phyloP scores from a whole-genome alignment of 2,329 filamentous ascomycete genomes.

The Claviceps capensis region DNA sequence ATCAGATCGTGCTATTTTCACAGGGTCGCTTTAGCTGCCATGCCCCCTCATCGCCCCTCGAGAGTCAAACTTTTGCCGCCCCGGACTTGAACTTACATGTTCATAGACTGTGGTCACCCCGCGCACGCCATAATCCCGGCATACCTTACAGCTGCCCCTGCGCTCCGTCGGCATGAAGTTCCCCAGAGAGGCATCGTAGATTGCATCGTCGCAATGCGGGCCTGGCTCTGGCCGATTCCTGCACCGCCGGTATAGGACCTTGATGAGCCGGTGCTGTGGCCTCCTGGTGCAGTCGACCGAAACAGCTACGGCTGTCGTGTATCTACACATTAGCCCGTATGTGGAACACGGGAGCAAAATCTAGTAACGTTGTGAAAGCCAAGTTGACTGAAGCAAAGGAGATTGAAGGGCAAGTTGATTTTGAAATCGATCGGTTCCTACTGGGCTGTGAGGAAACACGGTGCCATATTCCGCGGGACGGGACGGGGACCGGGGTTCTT shows the following conservation, averaged over 20 bases:
- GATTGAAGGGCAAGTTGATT: too few species aligned
- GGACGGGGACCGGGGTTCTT: too few species aligned
- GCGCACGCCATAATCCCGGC: slow-evolving; percentile 1
- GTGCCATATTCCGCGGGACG: too few species aligned
- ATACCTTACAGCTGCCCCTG: slow-evolving; percentile 1
- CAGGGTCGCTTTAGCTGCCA: too few species aligned
- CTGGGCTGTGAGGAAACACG: too few species aligned
- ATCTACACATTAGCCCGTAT: background rate
- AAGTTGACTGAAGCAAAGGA: too few species aligned
- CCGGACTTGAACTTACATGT: background rate
- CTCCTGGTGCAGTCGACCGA: slow-evolving; percentile 1
- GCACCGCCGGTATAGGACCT: slow-evolving; percentile 1
- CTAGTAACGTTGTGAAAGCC: too few species aligned
- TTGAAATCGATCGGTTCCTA: too few species aligned
- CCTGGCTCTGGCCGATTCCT: background rate
- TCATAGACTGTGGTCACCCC: slow-evolving; percentile 2
- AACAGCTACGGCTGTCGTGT: slow-evolving; percentile 1
- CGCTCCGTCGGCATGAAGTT: background rate
- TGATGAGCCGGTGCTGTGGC: slow-evolving; percentile 1
- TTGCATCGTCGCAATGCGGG: background rate
- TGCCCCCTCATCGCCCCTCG: too few species aligned
- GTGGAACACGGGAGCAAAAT: too few species aligned
- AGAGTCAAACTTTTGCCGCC: too few species aligned
- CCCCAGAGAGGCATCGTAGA: background rate
- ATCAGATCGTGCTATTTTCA: too few species aligned